These are phyloP conservation scores for Ganoderma multipileum DNA, from an alignment of 1,284 basidiomycete species.

Conservation along the genomic window DNA sequence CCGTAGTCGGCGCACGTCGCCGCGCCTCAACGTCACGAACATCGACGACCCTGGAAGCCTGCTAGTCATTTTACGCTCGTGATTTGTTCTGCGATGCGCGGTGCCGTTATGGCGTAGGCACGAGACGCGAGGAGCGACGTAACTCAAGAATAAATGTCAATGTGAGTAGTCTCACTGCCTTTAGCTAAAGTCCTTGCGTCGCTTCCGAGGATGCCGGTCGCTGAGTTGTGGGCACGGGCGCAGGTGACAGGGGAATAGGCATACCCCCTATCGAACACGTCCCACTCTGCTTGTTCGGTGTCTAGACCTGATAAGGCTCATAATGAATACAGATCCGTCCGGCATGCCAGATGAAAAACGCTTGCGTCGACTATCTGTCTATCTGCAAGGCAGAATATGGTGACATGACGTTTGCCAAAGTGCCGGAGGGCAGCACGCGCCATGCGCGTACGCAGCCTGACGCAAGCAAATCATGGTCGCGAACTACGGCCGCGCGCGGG, in stretches of 20 bases:
- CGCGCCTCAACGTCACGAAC: not conserved
- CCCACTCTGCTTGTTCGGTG: not conserved
- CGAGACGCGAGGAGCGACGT: not conserved
- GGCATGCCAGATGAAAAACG: not conserved
- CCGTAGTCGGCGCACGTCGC: slow-evolving; percentile 7
- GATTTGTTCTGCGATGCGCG: not conserved
- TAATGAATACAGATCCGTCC: not conserved
- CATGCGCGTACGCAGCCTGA: not conserved
- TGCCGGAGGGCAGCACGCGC: not conserved
- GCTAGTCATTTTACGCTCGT: too few relatives aligned
- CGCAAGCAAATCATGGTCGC: not conserved
- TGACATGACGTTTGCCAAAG: too few relatives aligned
- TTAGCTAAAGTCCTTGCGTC: not conserved
- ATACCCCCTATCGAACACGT: not conserved
- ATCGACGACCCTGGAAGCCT: not conserved
- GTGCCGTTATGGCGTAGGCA: not conserved
- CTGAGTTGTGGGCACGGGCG: slow-evolving; percentile 9
- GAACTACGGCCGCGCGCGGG: not conserved
- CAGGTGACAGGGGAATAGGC: slow-evolving; percentile 9
- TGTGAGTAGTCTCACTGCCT: not conserved
- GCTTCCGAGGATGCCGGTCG: slow-evolving; percentile 3
- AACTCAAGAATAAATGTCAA: not conserved
- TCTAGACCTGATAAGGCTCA: not conserved
- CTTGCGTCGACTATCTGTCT: not conserved
- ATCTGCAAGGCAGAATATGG: not conserved